Evolutionary conservation across 768 basidiomycete genomes (phyloP).

Genomic region (Myochromella boudieri): DNA sequence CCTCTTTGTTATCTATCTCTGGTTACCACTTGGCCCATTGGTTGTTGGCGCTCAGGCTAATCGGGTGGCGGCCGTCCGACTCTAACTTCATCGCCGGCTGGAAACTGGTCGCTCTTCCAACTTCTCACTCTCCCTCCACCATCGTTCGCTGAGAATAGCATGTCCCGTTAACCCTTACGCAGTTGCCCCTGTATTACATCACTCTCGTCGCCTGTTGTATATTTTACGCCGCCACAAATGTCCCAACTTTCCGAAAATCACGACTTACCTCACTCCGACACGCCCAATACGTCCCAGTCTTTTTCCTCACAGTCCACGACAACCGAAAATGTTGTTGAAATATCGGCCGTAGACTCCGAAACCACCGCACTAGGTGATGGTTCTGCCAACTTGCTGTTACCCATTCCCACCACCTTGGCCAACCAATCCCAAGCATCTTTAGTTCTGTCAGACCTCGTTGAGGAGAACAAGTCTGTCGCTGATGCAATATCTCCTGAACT

Average conservation of each 20-base stretch:
- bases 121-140: slow-evolving; percentile 13
- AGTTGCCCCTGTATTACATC: slow-evolving; percentile 2
- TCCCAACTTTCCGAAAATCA: slow-evolving; percentile 21
- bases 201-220: slow-evolving; percentile 5
- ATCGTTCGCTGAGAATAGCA: slow-evolving; percentile 12
- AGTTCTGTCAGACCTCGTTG: slow-evolving; percentile 43
- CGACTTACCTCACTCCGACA: slow-evolving; percentile 30
- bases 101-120: slow-evolving; percentile 17
- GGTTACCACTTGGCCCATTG: slow-evolving; percentile 1
- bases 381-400: slow-evolving; percentile 31
- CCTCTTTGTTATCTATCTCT: slow-evolving; percentile 1
- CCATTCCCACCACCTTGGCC: slow-evolving; percentile 36
- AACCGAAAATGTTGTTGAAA: slow-evolving; percentile 6
- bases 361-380: not conserved
- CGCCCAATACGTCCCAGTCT: slow-evolving; percentile 21
- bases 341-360: slow-evolving; percentile 5
- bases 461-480: slow-evolving; percentile 31
- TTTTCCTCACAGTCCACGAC: slow-evolving; percentile 8
- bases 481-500: slow-evolving; percentile 50
- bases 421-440: slow-evolving; percentile 43
- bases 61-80: slow-evolving; percentile 5
- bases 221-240: slow-evolving; percentile 6
- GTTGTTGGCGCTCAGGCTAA: not conserved
- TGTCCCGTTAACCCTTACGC: slow-evolving; percentile 17
- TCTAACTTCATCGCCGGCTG: slow-evolving; percentile 15